Evolutionary conservation across 768 basidiomycete genomes (phyloP), one percentile per base, ranked within the genome.

Genomic region (Lentinula lateritia): DNA sequence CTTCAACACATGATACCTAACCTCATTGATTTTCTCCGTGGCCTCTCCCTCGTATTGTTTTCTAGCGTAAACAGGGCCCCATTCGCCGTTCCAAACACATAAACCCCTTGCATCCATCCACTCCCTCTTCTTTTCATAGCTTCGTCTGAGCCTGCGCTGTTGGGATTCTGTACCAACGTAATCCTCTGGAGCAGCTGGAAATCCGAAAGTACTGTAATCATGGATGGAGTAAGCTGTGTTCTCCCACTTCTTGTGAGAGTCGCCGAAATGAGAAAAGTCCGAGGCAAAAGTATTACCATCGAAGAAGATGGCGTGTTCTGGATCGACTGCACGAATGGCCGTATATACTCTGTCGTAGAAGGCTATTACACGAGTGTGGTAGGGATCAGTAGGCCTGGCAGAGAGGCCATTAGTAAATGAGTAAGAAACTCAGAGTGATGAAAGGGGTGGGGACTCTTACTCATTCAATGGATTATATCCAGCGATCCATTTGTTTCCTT

Each of bases 391-490:
- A 41, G 89, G 80, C 32, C 59, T 60, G 38, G 10, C 10, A 60
- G 34, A 60, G 6, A 6, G 6, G 8, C 12, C 12, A 15, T 50
- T 16, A 16, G 50, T 18, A 6, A 36, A 36, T 13, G 42, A 36
- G 55, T 36, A 16, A n/a, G 10, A 3, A 28, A 28, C 28, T 28
- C 28, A 1, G 28, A 28, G 28, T 3, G 28, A 4, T 3, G 28
- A 28, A 46, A 13, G 12, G 16, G 7, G 20, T 3, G 45, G 45
- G 10, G 10, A 2, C 4, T 35, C 50, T 52, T 18, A 60, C 74
- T 94, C 92, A 80, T 93, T 95, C 52, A 94, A 76, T 3, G 87
- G 89, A 72, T 93, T 93, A 75, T 90, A 94, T 16, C 92, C 90
- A 1, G 90, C 92, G 62, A 93, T 85, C 91, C 91, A 92, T 63